Evolutionary conservation across 1,139 yeast genomes (phyloP), one percentile per base, ranked within the genome.

Genomic region (Yamadazyma dushanensis): DNA sequence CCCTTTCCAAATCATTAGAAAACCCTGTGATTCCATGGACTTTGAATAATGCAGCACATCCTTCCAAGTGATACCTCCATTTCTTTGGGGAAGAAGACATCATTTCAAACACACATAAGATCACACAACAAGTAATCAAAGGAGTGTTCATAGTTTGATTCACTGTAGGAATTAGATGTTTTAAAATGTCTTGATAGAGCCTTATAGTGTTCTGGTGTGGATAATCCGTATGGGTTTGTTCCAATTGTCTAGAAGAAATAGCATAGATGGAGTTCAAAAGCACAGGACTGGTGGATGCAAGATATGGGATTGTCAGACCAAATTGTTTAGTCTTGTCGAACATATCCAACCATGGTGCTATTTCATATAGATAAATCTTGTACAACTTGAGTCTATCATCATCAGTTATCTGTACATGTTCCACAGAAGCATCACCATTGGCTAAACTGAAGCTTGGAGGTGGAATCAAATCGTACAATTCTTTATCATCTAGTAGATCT

Each of bases 21-120:
- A 66, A 66, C 6, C 72, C 73, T 46, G 63, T 45, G 29, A 66
- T 56, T 8, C 58, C 60, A 27, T 56, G 56, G n/a, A 63, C 54
- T 30, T 57, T 54, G 39, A 68, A 61, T 32, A 69, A 45, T 0
- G 63, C 57, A 5, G 65, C 57, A 45, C 70, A 61, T n/a, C 65
- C 66, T 38, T 59, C 62, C 9, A 66, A 46, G 41, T 67, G 66
- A 28, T 54, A 53, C 35, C 68, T 48, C 68, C 70, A 65, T 44
- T 55, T 54, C 26, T 50, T 51, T 4, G 66, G 66, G 1, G 57
- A 45, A 3, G 59, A 51, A 4, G 58, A 52, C 63, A 61, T 57
- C 64, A 61, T 59, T 40, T 61, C 66, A 28, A 61, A 51, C 3
- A 58, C 63, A 50, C 67, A 60, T 2, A 61, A 43, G 3, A 60